Conservation (phyloP, 2,329 filamentous ascomycete genomes). For the Fusarium sp. region DNA sequence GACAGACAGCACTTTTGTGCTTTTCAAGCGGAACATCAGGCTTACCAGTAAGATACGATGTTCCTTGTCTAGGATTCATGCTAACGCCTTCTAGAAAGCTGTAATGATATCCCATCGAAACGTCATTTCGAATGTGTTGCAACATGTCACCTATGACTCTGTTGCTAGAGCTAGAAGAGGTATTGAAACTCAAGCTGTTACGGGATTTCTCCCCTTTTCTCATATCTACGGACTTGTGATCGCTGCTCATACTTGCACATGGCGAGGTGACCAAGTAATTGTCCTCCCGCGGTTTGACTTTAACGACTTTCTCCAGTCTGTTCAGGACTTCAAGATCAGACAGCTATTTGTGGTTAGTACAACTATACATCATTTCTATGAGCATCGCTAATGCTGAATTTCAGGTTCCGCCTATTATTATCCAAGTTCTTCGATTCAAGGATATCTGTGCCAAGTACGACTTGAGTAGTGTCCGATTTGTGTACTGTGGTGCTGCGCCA, state of each 20-base stretch:
- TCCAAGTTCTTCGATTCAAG: constrained; percentile 19
- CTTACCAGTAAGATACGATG: constrained; percentile 67
- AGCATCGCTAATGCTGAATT: accelerated
- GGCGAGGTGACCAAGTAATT: constrained; percentile 79
- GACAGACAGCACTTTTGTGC: constrained; percentile 80
- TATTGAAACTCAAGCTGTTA: constrained; percentile 59
- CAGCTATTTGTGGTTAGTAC: constrained; percentile 22
- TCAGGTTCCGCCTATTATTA: constrained; percentile 25
- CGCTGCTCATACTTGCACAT: constrained; percentile 74
- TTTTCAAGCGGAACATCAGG: constrained; percentile 86
- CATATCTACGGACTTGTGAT: constrained; percentile 86
- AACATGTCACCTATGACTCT: constrained; percentile 63
- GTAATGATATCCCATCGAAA: constrained; percentile 87
- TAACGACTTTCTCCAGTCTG: constrained; percentile 63
- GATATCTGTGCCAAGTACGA: constrained; percentile 30
- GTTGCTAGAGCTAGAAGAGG: constrained; percentile 53
- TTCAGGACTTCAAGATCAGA: constrained; percentile 22
- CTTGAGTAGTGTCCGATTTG: constrained; percentile 15
- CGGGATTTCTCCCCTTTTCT: constrained; percentile 81
- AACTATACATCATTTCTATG: accelerated
- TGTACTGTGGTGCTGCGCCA: constrained; percentile 69
- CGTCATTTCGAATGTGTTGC: constrained; percentile 80
- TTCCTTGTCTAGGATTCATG: accelerated
- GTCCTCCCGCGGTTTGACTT: constrained; percentile 85
- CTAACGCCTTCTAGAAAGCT: constrained; percentile 70